Evolutionary conservation across 805 yeast species (phyloP).

Genomic region (Monosporozyma aerobia): DNA sequence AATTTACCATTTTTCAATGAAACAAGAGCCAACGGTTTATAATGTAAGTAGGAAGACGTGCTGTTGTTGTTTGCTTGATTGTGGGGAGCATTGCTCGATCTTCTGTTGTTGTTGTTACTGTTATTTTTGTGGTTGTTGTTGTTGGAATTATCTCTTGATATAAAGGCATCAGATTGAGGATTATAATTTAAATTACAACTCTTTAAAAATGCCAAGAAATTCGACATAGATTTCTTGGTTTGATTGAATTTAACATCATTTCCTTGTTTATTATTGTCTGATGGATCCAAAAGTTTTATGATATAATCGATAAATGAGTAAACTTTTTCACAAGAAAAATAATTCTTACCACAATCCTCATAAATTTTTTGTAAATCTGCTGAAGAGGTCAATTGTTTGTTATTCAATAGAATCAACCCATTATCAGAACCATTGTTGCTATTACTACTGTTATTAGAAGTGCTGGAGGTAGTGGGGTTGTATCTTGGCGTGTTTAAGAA

Average conservation of each 20-base stretch:
- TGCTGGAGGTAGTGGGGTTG: neutral
- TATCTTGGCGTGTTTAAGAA: slow-evolving; percentile 4
- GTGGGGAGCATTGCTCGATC: neutral
- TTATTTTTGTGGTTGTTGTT: neutral
- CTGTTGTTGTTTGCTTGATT: slow-evolving; percentile 2
- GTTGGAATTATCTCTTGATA: slow-evolving; percentile 15
- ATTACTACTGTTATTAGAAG: neutral
- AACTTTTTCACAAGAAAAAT: slow-evolving; percentile 44
- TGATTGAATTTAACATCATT: slow-evolving; percentile 12
- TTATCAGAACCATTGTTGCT: neutral
- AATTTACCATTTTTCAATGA: slow-evolving; percentile 56
- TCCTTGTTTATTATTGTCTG: neutral
- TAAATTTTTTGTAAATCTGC: slow-evolving; percentile 44
- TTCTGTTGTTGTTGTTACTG: neutral
- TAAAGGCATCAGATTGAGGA: slow-evolving; percentile 30
- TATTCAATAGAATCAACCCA: neutral
- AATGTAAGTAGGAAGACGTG: slow-evolving; percentile 25
- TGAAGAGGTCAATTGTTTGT: slow-evolving; percentile 34
- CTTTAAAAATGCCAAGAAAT: slow-evolving; percentile 33
- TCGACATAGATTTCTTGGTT: slow-evolving; percentile 21
- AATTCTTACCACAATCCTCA: slow-evolving; percentile 37
- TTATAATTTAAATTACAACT: slow-evolving; percentile 39
- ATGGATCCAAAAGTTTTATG: slow-evolving; percentile 15
- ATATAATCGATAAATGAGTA: slow-evolving; percentile 32
- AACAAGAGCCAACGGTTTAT: slow-evolving; percentile 36